Evolutionary conservation across 805 yeast genomes (phyloP).

Genomic region (Pichia nanzhaoensis): DNA sequence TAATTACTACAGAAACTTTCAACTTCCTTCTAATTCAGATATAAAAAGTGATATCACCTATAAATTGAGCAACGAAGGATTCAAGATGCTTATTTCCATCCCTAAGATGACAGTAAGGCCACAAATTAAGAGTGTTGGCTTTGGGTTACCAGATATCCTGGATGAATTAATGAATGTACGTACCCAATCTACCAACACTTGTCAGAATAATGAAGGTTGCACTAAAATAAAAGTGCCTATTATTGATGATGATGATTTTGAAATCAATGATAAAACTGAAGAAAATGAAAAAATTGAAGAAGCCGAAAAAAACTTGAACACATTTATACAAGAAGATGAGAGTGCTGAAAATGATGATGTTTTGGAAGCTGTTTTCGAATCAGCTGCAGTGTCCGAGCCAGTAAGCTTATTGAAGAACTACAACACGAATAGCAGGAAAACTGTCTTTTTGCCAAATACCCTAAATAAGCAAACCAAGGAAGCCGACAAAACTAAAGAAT

Average conservation of each 20-base stretch:
- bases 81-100: conserved; percentile 17
- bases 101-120: conserved; percentile 7
- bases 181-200: neutral
- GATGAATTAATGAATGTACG: too few relatives aligned
- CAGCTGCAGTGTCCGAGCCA: too few relatives aligned
- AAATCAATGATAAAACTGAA: neutral
- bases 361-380: neutral
- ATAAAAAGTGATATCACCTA: conserved; percentile 13
- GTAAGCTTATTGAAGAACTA: conserved; percentile 21
- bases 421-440: conserved; percentile 22
- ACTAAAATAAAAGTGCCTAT: conserved; percentile 4
- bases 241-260: conserved; percentile 1
- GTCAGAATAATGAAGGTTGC: too few relatives aligned
- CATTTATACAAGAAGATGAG: neutral
- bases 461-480: too few relatives aligned
- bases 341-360: conserved; percentile 1
- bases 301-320: neutral
- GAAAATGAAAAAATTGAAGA: neutral
- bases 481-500: neutral
- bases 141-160: conserved; percentile 5
- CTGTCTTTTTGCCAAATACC: conserved; percentile 19
- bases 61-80: conserved; percentile 18
- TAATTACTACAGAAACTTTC: conserved; percentile 16
- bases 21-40: conserved; percentile 23
- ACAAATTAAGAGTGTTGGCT: neutral